Evolutionary conservation across 768 basidiomycete species (phyloP), one percentile per base, ranked within the genome.

Genomic region (Lactarius vividus): DNA sequence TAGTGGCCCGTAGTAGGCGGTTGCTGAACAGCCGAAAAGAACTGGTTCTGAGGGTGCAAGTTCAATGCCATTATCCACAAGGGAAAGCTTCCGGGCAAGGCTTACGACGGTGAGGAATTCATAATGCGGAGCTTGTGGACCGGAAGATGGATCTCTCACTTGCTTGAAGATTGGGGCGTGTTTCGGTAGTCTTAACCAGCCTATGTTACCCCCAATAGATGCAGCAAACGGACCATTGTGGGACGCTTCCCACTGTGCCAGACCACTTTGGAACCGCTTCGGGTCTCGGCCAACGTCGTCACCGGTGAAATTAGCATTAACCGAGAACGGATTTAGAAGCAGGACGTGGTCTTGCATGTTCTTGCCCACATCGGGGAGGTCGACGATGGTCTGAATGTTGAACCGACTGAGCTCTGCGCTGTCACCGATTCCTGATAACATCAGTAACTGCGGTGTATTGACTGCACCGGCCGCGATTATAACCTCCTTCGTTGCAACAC

Each of bases 371-470:
- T 67, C 71, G 13, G 74, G 73, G 26, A 71, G 63, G 59, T 75
- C 57, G 8, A 71, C 55, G 26, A 75, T 29, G 20, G 68, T 28
- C 15, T 26, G 26, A 44, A 77, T 71, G 3, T 70, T 71, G 35
- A 73, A 58, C 15, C 61, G n/a, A 6, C 49, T 16, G 56, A 77
- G 72, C 7, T 66, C 35, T 8, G 55, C 26, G 13, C 62, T 26
- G 28, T 70, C 63, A 2, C 76, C 76, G 46, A 77, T 70, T 16
- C 76, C 76, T 6, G 73, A 74, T 35, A 74, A 69, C 56, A 73
- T 46, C 23, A 77, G 65, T 4, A 77, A 59, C 40, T 76, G 67
- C 20, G 68, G 65, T 1, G 67, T 58, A 26, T 46, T 58, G 56
- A 71, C 64, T 28, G 55, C 37, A 9, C 63, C 69, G 8, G 58